phyloP scores from a whole-genome alignment of 192 early-diverging fungal species.

The Dispira simplex region DNA sequence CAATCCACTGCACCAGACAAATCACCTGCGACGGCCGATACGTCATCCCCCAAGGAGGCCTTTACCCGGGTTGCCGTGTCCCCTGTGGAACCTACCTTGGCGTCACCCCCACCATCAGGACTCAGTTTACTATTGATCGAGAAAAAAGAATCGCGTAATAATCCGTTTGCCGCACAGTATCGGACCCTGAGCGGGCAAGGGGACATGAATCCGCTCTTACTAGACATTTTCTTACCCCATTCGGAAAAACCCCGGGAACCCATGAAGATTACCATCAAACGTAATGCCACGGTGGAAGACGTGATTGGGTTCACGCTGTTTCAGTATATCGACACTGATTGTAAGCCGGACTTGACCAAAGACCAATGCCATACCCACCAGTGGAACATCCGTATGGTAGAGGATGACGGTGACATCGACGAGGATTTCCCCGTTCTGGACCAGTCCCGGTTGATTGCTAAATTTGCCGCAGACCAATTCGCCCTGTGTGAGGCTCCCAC shows the following conservation, averaged over 20 bases:
- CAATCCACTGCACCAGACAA: no score
- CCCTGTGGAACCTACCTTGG: no score
- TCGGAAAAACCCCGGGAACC: slow-evolving; percentile 26
- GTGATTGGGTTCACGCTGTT: slow-evolving; percentile 86
- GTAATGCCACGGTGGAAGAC: slow-evolving; percentile 77
- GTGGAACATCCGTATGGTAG: slow-evolving; percentile 88
- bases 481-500: slow-evolving; percentile 62
- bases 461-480: slow-evolving; percentile 82
- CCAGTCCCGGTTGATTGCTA: slow-evolving; percentile 65
- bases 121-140: slow-evolving; percentile 44
- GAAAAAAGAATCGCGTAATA: slow-evolving; percentile 37
- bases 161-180: slow-evolving; percentile 57
- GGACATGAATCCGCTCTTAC: slow-evolving; percentile 33
- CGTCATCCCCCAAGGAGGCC: no score
- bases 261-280: slow-evolving; percentile 51
- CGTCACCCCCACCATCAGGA: slow-evolving; percentile 27
- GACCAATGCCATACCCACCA: slow-evolving; percentile 46
- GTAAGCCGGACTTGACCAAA: slow-evolving; percentile 40
- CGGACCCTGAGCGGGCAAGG: slow-evolving; percentile 42
- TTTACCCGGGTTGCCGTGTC: no score
- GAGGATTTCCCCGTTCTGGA: slow-evolving; percentile 95
- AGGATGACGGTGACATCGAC: slow-evolving; percentile 91
- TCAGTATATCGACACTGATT: slow-evolving; percentile 64
- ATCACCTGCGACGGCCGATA: no score
- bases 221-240: slow-evolving; percentile 49